These are phyloP conservation scores for Apophysomyces trapeziformis DNA, from an alignment of 371 early-diverging fungal genomes.

Conservation along the genomic window DNA sequence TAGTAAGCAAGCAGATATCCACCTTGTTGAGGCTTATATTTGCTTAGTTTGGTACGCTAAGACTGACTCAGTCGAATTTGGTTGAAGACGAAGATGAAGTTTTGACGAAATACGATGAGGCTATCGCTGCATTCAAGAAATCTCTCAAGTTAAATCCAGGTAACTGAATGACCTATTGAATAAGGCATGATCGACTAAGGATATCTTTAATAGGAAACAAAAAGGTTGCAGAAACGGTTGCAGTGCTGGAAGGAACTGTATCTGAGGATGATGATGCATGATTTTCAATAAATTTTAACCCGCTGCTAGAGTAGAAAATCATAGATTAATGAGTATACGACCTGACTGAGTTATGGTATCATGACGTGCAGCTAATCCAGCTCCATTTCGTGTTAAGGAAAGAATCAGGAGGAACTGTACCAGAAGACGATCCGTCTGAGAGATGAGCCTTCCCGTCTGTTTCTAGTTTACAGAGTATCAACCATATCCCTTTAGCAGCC, in stretches of 20 bases:
- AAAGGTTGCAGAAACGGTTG: slow-evolving; percentile 17
- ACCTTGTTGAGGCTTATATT: background rate
- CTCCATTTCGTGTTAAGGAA: slow-evolving; percentile 17
- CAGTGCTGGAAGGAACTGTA: slow-evolving; percentile 15
- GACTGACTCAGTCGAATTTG: slow-evolving; percentile 37
- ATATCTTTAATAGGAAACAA: slow-evolving; percentile 13
- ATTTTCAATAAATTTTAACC: background rate
- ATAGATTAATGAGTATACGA: too few species aligned
- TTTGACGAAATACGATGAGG: slow-evolving; percentile 26
- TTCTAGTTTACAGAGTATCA: slow-evolving; percentile 74
- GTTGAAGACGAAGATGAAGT: slow-evolving; percentile 48
- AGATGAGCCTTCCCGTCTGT: slow-evolving; percentile 56
- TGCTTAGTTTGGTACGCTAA: slow-evolving; percentile 37
- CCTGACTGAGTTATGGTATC: background rate
- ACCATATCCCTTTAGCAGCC: slow-evolving; percentile 66
- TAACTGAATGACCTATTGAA: background rate
- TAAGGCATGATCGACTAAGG: too few species aligned
- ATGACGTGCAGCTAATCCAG: slow-evolving; percentile 18
- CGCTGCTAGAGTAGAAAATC: background rate
- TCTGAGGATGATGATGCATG: slow-evolving; percentile 8
- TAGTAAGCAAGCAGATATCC: slow-evolving; percentile 26
- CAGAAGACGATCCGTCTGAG: slow-evolving; percentile 8
- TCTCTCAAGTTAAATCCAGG: slow-evolving; percentile 37
- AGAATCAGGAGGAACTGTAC: background rate
- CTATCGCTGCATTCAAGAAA: slow-evolving; percentile 40